Percentiles rank a stretch among this genome's conserved stretches.
These are phyloP conservation scores for Xylaria hypoxylon DNA, from an alignment of 2,329 filamentous ascomycete species.

Conservation along the genomic window DNA sequence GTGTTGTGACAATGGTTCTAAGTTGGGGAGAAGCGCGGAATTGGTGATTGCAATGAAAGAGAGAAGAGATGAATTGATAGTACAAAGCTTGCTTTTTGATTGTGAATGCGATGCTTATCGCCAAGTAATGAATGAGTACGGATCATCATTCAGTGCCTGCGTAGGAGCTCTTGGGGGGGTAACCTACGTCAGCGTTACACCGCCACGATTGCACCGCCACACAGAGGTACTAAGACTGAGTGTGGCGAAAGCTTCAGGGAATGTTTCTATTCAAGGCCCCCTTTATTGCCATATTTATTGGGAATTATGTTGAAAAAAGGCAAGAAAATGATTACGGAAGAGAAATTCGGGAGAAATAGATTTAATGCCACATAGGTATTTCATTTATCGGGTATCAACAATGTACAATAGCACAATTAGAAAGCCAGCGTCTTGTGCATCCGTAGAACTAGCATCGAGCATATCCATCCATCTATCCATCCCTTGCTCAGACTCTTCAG, in stretches of 20 bases:
- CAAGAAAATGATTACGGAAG: background rate
- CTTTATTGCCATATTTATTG: too few species aligned
- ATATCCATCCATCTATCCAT: slow-evolving; percentile 1
- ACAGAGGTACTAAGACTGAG: background rate
- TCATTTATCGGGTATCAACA: slow-evolving; percentile 29
- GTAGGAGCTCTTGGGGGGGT: background rate
- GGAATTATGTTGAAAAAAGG: background rate
- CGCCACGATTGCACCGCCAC: slow-evolving; percentile 40
- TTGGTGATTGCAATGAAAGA: background rate
- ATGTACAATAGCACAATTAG: slow-evolving; percentile 4
- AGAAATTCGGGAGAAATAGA: background rate
- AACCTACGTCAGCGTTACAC: slow-evolving; percentile 39
- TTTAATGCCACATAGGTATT: background rate
- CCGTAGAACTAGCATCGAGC: background rate
- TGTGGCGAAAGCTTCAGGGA: slow-evolving; percentile 42
- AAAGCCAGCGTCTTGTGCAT: slow-evolving; percentile 4
- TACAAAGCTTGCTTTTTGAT: background rate
- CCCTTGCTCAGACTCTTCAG: slow-evolving; percentile 1
- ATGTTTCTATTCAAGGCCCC: too few species aligned
- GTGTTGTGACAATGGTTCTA: too few species aligned
- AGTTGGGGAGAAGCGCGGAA: background rate
- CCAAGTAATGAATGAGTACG: too few species aligned
- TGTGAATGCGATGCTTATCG: background rate
- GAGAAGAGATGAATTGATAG: background rate
- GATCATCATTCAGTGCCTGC: slow-evolving; percentile 13